Evolutionary conservation across 352 stramenopile species (phyloP), one percentile per base, ranked within the genome.

Genomic region (Globisporangium heterothallicum): DNA sequence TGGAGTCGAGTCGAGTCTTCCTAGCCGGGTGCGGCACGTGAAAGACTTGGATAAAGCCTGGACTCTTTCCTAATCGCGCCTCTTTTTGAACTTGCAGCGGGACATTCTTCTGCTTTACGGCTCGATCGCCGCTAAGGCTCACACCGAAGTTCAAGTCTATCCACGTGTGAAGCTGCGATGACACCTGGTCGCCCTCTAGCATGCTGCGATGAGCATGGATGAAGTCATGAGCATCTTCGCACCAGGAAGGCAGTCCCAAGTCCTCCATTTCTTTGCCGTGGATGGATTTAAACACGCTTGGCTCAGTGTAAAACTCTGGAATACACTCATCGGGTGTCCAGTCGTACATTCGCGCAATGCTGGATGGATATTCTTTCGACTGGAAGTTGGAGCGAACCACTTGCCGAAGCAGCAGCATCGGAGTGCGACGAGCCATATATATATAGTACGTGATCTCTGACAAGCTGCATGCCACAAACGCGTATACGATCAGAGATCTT

Each of bases 261-360:
- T 88, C 79, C 0, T 78, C 58, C 74, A 97, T 94, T 4, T 57
- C 60, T 6, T 74, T 63, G 19, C 59, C 56, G 55, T 97, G 88
- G 3, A 90, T 64, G 0, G 88, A 96, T 26, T 51, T 58, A 42
- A 98, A 98, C 0, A 97, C 83, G 1, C 52, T 63, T 14, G 86
- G 24, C 45, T 98, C 91, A 1, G 65, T 79, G 66, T 88, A 99
- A 61, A 98, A 98, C 62, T 98, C 95, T 12, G 92, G 86, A 51
- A 98, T 97, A 53, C 91, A 97, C 61, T 99, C 95, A 48, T 99
- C 95, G 0, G 95, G 94, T 8, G 92, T 97, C 90, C 92, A 98
- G 38, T 92, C 70, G 64, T 87, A 98, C 70, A 98, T 83, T 2
- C 89, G 81, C 40, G 64, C 56, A 49, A 98, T 81, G 2, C 82